Evolutionary conservation across 192 early-diverging fungal genomes (phyloP), one percentile per base, ranked within the genome.

Genomic region (Mortierella antarctica): DNA sequence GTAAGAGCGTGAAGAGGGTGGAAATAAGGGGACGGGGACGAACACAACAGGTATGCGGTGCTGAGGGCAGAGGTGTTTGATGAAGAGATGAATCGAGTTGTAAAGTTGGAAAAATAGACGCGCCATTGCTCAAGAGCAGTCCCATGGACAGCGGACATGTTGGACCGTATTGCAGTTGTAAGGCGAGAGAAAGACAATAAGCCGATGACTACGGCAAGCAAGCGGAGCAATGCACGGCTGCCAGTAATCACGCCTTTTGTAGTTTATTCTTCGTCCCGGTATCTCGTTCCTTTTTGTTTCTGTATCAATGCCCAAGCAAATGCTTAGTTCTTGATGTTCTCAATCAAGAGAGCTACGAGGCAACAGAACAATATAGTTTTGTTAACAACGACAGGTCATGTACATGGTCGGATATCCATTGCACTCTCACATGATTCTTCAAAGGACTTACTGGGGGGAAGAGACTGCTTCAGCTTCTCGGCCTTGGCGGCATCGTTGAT

Each of bases 401-500:
- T 55, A 15, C 54, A 7, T 20, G 40, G 39, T 46, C 23, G 54
- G 13, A 21, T 18, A 8, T 55, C 54, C 23, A 31, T 31, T 31
- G 31, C 31, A 31, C 31, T 31, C 31, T 31, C 31, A 31, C 31
- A 31, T 3, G 31, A 2, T 3, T 31, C 31, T 31, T 31, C 31
- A 31, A 31, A 31, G 48, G n/a, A 84, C 84, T 83, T 88, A 94
- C 93, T 93, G 56, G 97, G 95, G 72, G 97, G 97, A 62, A 99
- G 91, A 59, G 96, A 96, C 88, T 97, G 93, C 79, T 91, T 92
- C 61, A 99, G 91, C 92, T 99, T 99, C 80, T 91, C 87, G 67
- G 97, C 97, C 93, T 97, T 99, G 84, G 93, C 91, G 61, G 89
- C 88, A 87, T 99, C 97, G 62, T 95, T 89, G 75, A 99, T 94